These are phyloP conservation scores for Candida ficus DNA, from an alignment of 805 yeast species.

Conservation along the genomic window DNA sequence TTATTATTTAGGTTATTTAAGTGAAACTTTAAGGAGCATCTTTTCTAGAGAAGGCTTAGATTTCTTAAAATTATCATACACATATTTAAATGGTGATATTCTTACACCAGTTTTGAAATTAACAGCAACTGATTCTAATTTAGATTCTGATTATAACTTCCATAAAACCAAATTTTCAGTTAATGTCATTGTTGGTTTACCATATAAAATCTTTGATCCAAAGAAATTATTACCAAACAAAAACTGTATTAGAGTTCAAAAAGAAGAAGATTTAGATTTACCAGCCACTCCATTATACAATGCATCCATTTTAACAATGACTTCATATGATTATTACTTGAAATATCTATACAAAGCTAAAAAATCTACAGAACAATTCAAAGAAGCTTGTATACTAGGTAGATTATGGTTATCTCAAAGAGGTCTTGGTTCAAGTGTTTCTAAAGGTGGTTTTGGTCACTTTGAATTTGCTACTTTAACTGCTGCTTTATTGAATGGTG, in stretches of 20 bases:
- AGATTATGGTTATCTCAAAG: conserved; percentile 88
- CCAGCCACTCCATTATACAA: conserved; percentile 88
- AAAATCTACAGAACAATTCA: conserved; percentile 73
- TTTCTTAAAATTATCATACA: conserved; percentile 50
- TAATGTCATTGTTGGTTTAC: conserved; percentile 69
- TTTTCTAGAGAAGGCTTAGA: conserved; percentile 49
- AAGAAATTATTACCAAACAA: conserved; percentile 75
- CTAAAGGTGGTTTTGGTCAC: conserved; percentile 83
- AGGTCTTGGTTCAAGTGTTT: conserved; percentile 61
- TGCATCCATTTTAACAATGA: conserved; percentile 66
- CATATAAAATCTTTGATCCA: conserved; percentile 62
- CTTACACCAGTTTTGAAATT: conserved; percentile 71
- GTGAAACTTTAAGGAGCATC: conserved; percentile 53
- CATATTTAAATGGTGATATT: conserved; percentile 68
- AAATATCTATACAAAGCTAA: conserved; percentile 72
- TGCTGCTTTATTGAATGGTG: conserved; percentile 81
- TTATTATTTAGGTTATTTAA: conserved; percentile 76
- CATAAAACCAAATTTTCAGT: conserved; percentile 66
- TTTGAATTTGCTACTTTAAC: conserved; percentile 81
- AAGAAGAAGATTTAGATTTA: conserved; percentile 32
- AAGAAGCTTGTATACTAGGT: conserved; percentile 83
- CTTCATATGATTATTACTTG: conserved; percentile 63
- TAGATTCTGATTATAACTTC: conserved; percentile 48
- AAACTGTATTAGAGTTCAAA: conserved; percentile 69
- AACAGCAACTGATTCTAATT: conserved; percentile 46